Percentiles rank a stretch among this genome's conserved stretches.
phyloP scores from a whole-genome alignment of 2,329 filamentous ascomycete genomes.

The Penicillium paneum region DNA sequence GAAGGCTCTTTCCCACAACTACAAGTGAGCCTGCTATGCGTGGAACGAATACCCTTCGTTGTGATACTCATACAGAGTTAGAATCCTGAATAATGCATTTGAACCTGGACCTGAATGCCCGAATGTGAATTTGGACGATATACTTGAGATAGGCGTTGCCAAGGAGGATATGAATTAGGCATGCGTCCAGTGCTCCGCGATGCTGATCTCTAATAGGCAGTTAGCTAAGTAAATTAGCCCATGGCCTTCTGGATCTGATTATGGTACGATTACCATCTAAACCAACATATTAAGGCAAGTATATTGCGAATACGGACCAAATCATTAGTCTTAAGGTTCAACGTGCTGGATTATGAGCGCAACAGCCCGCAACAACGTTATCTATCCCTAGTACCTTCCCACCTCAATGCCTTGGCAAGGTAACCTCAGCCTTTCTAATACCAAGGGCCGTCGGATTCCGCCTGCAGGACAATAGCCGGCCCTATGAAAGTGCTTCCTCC shows the following conservation, averaged over 20 bases:
- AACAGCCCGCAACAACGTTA: neutral
- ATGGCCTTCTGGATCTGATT: neutral
- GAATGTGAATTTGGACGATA: neutral
- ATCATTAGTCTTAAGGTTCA: neutral
- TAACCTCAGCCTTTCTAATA: constrained; percentile 14
- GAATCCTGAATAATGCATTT: constrained; percentile 2
- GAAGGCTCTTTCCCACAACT: too few species aligned
- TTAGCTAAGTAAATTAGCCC: neutral
- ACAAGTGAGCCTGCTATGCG: too few species aligned
- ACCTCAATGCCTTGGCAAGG: constrained; percentile 10
- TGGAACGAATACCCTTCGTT: too few species aligned
- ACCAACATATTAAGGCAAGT: neutral
- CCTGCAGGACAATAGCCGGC: constrained; percentile 6
- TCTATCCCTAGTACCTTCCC: neutral
- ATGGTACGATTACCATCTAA: neutral
- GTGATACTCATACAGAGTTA: neutral
- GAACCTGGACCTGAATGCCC: neutral
- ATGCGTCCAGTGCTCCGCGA: neutral
- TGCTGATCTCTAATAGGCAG: neutral
- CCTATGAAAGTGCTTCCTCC: constrained; percentile 6
- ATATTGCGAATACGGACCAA: neutral
- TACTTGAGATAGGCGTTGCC: neutral
- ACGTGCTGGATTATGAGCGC: neutral
- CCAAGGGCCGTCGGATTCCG: constrained; percentile 17
- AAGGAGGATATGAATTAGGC: neutral